Percentiles rank a stretch among this genome's conserved stretches.
These are phyloP conservation scores for Dysphania ambrosioides DNA, from an alignment of 148 eudicot genomes.

Conservation along the genomic window DNA sequence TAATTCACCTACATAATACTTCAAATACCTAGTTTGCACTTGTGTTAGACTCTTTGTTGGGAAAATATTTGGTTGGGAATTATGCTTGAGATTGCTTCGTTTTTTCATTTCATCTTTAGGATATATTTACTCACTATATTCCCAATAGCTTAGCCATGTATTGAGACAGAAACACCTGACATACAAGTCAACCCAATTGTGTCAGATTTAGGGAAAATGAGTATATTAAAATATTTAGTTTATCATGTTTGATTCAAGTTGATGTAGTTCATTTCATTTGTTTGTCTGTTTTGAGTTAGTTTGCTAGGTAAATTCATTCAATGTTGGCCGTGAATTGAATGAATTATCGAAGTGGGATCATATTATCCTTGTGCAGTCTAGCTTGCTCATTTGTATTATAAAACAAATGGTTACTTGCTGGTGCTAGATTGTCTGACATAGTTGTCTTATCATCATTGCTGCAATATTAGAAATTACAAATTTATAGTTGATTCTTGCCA, in stretches of 20 bases:
- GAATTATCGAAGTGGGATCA: too few relatives aligned
- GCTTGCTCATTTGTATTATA: too few relatives aligned
- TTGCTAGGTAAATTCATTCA: too few relatives aligned
- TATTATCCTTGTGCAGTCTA: too few relatives aligned
- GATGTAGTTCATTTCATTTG: neutral
- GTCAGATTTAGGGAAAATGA: neutral
- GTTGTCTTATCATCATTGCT: too few relatives aligned
- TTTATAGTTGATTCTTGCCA: too few relatives aligned
- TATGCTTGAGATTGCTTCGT: neutral
- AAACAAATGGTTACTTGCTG: too few relatives aligned
- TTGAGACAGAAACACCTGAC: neutral
- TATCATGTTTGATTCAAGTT: neutral
- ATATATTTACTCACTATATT: neutral
- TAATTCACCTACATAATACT: neutral
- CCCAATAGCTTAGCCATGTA: neutral
- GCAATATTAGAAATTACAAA: too few relatives aligned
- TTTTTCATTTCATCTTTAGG: neutral
- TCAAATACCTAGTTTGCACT: neutral
- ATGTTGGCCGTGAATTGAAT: too few relatives aligned
- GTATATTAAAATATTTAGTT: neutral
- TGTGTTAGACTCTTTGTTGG: neutral
- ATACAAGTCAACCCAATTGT: neutral
- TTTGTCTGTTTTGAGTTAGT: too few relatives aligned
- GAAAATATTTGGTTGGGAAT: neutral
- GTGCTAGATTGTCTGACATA: too few relatives aligned